Evolutionary conservation across 1,139 yeast species (phyloP), one percentile per base, ranked within the genome.

Genomic region (Cylindricascospora bacillispora): DNA sequence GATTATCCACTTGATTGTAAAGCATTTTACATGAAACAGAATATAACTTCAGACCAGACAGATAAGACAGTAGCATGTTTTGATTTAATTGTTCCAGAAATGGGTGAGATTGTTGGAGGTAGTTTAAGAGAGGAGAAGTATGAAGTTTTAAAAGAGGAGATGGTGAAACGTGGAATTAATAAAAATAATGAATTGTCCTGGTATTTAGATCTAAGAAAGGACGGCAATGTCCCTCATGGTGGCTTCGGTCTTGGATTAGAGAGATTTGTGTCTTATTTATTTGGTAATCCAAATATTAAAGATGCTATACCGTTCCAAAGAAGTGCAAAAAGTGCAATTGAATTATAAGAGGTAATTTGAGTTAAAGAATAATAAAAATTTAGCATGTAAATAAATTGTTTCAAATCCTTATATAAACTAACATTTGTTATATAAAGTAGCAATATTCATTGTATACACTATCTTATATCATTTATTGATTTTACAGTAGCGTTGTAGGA

Each of bases 241-340:
- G 99, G 99, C 0, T 92, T 80, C 56, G 99, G 99, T 0, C 63
- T 92, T 63, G 99, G 99, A 0, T 74, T 86, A 44, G 98, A 92
- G 52, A 62, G 99, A 37, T 57, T 89, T 24, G 56, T 92, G 12
- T 73, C 80, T 27, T 86, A 76, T 44, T 59, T 83, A 32, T 62
- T 72, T 5, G 89, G 78, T 3, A 55, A 65, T 19, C 63, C 69
- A 28, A 93, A 81, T 26, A 70, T 92, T 27, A 67, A 81, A 44
- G 99, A 92, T 44, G 80, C 82, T 3, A 73, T 82, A 22, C 82
- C 95, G 1, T 86, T 89, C 52, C 89, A 94, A 3, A 60, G 83
- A 43, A 35, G 41, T 22, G 49, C 51, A 11, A 34, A 36, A n/a
- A 38, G 39, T 5, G 29, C 41, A 9, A 41, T 44, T 7, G 21